Base-by-base conservation (phyloP, 805 yeast genomes). In the Hanseniaspora vineae region DNA sequence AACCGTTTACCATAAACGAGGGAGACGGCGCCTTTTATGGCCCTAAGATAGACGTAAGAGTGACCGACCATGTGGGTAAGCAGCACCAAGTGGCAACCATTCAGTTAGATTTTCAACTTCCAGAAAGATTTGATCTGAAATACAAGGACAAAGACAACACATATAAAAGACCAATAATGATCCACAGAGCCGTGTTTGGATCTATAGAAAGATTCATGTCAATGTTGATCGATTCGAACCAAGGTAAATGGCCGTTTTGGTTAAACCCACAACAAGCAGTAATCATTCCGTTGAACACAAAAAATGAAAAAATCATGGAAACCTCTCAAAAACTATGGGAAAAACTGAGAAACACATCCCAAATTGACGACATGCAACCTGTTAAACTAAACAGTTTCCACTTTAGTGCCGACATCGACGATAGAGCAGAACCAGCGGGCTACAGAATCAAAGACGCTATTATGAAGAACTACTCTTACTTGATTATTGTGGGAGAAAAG, bases 11-110 rank as follows among this genome's bases (percentile, higher is more conserved):
- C 15, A 55, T 85, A 9, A 80, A 88, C 54, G 85, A 80, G 52
- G 96, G 94, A n/a, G 99, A 92, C 63, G 98, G 98, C 33, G 99
- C 84, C 8, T 79, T 79, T 62, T 92, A 92, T 66, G 98, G 98
- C 0, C 98, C 98, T 31, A 90, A 90, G 60, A 87, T 92, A 51
- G 98, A 92, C 63, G 75, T 92, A 42, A 69, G 85, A 46, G 76
- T 92, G 46, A 77, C 77, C 8, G 98, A 92, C 66, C 81, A 83
- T 32, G 77, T 75, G 45, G 83, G 81, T 1, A 88, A 87, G 55
- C 74, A 77, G 51, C 96, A 88, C 63, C 98, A 92, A 66, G 85
- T 92, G 1, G 98, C 97, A 2, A 92, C 98, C 0, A 78, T 92
- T 46, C 98, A 92, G 65, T 70, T 92, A 42, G 98, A 92, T 61